Base-by-base conservation (phyloP, 2,329 filamentous ascomycete genomes). In the Penicillium sp. region DNA sequence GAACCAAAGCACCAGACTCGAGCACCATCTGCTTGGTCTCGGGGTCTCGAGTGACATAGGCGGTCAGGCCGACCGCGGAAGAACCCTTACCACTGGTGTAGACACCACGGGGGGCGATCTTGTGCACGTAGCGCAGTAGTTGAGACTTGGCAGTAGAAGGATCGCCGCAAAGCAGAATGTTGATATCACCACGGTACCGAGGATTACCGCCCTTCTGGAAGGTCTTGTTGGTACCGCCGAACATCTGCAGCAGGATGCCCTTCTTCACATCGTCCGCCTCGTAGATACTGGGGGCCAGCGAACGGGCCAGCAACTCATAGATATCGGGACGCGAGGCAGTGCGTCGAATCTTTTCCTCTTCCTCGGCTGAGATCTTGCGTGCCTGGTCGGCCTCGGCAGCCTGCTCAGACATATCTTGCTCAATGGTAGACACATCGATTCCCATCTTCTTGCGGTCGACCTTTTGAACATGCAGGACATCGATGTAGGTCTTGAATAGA, bases 191-290 rank as follows among this genome's bases (percentile, higher is more conserved):
- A 80, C 95, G 87, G 75, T 99, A 99, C 69, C 90, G 93, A 6
- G 95, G 95, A 71, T 91, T 96, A 58, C 93, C 95, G 56, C 95
- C 95, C 77, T 97, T 98, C 59, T 96, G 87, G 75, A 99, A 99
- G 0, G 91, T 91, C 79, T 99, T 99, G 82, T 99, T 99, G 36
- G 95, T 96, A 57, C 95, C 95, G 39, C 95, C 94, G 73, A 99
- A 99, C 41, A 99, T 86, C 72, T 99, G 95, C 4, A 99, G 87
- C 11, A 99, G 82, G 61, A 99, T 97, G 11, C 95, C 95, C 79
- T 99, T 99, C 83, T 99, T 99, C 50, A 98, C 92, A 70, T 99
- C 95, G 67, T 99, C 95, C 88, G 96, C 90, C 77, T 99, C 95
- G 79, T 96, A 97, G 70, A 99, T 89, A 60, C 93, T 97, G 14